A percentile compares a stretch with the other conserved stretches of the same genome.
These are phyloP conservation scores for Aspergillus sp. DNA, from an alignment of 2,329 filamentous ascomycete genomes.

Conservation along the genomic window DNA sequence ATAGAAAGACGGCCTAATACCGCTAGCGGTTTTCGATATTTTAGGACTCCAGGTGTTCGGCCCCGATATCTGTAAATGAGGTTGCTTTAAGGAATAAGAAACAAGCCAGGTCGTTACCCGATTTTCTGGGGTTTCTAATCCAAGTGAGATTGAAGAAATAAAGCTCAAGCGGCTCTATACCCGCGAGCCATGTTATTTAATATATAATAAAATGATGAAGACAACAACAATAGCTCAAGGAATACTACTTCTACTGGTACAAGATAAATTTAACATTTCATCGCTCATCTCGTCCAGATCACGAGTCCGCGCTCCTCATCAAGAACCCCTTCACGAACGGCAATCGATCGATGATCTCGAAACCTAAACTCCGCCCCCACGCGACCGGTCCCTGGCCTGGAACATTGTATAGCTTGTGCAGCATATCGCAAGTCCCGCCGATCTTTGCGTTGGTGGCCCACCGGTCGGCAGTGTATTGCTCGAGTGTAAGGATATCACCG, in stretches of 20 bases:
- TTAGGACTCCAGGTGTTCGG: too few species aligned
- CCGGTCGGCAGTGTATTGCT: constrained; percentile 76
- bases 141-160: too few species aligned
- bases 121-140: too few species aligned
- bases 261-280: neutral
- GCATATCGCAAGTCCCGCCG: constrained; percentile 79
- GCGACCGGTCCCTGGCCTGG: constrained; percentile 73
- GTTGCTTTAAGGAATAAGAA: too few species aligned
- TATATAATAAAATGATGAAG: neutral
- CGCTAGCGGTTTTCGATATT: too few species aligned
- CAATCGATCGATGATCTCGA: constrained; percentile 73
- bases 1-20: too few species aligned
- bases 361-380: constrained; percentile 72
- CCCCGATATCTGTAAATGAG: too few species aligned
- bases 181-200: neutral
- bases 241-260: neutral
- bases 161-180: neutral
- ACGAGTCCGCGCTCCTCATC: constrained; percentile 66
- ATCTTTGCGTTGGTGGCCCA: constrained; percentile 79
- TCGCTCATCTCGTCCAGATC: neutral
- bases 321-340: constrained; percentile 77
- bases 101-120: too few species aligned
- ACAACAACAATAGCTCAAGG: neutral
- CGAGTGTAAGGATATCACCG: constrained; percentile 73
- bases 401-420: constrained; percentile 89